These are phyloP conservation scores for Halophytophthora polymorphica DNA, from an alignment of 352 stramenopile species.

Conservation along the genomic window DNA sequence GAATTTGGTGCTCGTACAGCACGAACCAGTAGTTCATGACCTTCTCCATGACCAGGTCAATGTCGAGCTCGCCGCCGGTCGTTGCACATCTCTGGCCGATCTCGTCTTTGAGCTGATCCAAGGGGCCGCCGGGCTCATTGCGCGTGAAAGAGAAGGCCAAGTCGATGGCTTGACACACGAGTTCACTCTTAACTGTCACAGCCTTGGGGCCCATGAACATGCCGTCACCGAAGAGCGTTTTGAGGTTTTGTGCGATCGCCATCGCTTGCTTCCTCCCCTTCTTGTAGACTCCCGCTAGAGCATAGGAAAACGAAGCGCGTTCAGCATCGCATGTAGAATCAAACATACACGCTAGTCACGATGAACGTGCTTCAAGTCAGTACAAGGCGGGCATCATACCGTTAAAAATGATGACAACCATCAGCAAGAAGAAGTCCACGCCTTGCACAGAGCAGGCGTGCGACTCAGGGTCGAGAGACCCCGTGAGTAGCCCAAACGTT, in stretches of 20 bases:
- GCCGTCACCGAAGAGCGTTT: constrained; percentile 64
- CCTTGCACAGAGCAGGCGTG: constrained; percentile 72
- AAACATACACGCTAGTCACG: not conserved
- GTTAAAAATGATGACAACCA: constrained; percentile 76
- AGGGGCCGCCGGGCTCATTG: constrained; percentile 33
- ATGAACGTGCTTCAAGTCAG: not conserved
- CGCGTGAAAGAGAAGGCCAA: constrained; percentile 66
- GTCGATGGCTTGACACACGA: constrained; percentile 68
- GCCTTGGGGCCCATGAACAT: constrained; percentile 55
- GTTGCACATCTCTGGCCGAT: constrained; percentile 31
- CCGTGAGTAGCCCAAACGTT: constrained; percentile 65
- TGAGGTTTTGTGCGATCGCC: constrained; percentile 66
- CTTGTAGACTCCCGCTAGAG: constrained; percentile 60
- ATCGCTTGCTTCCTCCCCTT: constrained; percentile 64
- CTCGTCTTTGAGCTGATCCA: constrained; percentile 59
- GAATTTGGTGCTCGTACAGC: constrained; percentile 73
- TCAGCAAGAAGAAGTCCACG: constrained; percentile 76
- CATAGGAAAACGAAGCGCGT: too few relatives aligned
- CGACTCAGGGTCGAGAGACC: constrained; percentile 70
- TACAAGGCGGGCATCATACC: constrained; percentile 35
- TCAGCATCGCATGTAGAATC: constrained; percentile 3
- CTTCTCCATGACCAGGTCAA: constrained; percentile 71
- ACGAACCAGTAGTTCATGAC: constrained; percentile 79
- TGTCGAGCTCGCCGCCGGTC: constrained; percentile 36
- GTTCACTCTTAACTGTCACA: constrained; percentile 49